Base-by-base conservation (phyloP, 345 rosid species). In the Eucalyptus leucophloia region DNA sequence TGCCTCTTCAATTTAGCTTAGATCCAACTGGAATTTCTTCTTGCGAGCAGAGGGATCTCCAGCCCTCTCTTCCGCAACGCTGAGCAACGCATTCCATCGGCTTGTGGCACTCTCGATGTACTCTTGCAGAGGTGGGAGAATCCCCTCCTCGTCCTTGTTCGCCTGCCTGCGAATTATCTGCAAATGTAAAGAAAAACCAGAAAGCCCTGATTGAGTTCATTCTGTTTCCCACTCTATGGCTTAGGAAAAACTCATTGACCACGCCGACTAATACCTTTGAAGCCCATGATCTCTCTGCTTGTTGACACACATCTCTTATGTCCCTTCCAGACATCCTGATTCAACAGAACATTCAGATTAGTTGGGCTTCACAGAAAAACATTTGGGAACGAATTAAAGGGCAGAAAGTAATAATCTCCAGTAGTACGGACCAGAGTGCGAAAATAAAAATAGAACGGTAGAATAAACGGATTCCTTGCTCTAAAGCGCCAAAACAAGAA, bases 201-300 rank as follows among this genome's bases (percentile, higher is more conserved):
- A 87, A 87, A n/a, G 54, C 83, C 37, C 47, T 6, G 32, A 87
- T 42, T 9, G 8, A 58, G 18, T 65, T 62, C 16, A 3, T 6
- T 40, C 4, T 56, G 50, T 54, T 51, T n/a, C 28, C 16, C 30
- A 47, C 3, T 37, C 17, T 32, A 47, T 49, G 45, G 77, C 21
- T 18, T 7, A 15, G 54, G 80, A 83, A 58, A 26, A 30, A 23
- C 40, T 34, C 3, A 7, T 82, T 2, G 62, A 7, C 23, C 51
- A 34, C 3, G 23, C 62, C 28, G 12, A 42, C 10, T 34, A 8
- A 62, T 90, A 94, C 99, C 98, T 96, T 97, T 37, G 99, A 97
- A 82, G 99, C 99, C 99, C 99, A 96, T 44, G 93, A 90, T 30
- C 99, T 93, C 94, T 98, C 99, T 53, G 99, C 99, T 92, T 95